Conservation (phyloP, 345 rosid species). For the Salix exigua region DNA sequence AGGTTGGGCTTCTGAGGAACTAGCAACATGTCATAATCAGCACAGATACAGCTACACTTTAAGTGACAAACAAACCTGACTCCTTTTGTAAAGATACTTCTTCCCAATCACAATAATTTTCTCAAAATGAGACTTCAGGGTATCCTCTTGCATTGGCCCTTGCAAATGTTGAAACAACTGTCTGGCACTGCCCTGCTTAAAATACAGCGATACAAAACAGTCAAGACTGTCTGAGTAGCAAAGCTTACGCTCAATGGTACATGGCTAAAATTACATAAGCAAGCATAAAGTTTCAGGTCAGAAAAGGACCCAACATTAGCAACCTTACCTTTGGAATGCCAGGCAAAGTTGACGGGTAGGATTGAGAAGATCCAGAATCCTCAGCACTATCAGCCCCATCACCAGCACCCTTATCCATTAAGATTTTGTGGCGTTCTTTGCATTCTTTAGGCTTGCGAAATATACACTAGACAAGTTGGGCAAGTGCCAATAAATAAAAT, state of each 20-base stretch:
- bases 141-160: conserved; percentile 96
- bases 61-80: conserved; percentile 54
- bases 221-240: not conserved
- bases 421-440: conserved; percentile 91
- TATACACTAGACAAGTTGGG: conserved; percentile 55
- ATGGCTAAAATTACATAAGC: not conserved
- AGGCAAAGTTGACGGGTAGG: conserved; percentile 98
- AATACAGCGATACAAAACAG: conserved; percentile 23
- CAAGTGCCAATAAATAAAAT: conserved; percentile 1
- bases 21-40: conserved; percentile 9
- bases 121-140: conserved; percentile 93
- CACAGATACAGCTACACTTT: not conserved
- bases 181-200: conserved; percentile 91
- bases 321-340: conserved; percentile 90
- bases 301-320: not conserved
- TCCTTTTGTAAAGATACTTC: conserved; percentile 53
- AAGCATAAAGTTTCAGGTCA: not conserved
- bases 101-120: conserved; percentile 77
- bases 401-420: conserved; percentile 82
- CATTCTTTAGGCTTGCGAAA: conserved; percentile 86
- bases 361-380: conserved; percentile 95
- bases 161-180: conserved; percentile 95
- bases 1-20: not conserved
- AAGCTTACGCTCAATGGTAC: conserved; percentile 1
- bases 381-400: conserved; percentile 99